Base-by-base conservation (phyloP, 352 stramenopile genomes). In the Globisporangium parvum region DNA sequence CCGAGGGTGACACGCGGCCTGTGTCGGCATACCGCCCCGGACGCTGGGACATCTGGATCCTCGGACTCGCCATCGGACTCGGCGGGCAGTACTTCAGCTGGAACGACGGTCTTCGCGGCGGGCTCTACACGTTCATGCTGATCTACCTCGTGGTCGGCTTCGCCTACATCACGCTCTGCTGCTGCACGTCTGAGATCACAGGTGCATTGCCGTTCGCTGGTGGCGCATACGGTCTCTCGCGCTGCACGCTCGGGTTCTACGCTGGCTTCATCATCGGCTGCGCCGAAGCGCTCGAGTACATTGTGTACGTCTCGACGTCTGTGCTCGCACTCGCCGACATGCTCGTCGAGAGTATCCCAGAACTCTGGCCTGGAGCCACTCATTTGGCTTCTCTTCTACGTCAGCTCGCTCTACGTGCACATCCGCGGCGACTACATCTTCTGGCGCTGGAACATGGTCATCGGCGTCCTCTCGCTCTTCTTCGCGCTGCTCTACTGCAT, bases 1-100 rank as follows among this genome's bases (percentile, higher is more conserved):
- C 98, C 55, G 98, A 98, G 75, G 89, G 95, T 58, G 97, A 98
- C 70, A 97, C 98, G 70, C 92, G 73, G 55, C 86, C 91, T 20
- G 97, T 93, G 44, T 90, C 88, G 0, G 98, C 97, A 66, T 97
- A 97, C 71, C 93, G 93, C 62, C 83, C 95, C 21, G 93, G 93
- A 47, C 92, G 95, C 39, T 96, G 85, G 57, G 69, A 77, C 47
- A 64, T 77, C 59, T 77, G 63, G 65, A 60, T 69, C 8, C 53
- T 74, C 24, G 69, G 69, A 0, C 60, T 77, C 41, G 51, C 52
- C 17, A 74, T 74, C 48, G 69, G 59, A 6, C 60, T 77, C 11
- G 66, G 66, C 31, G 66, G 69, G 0, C 69, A 76, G 55, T 71
- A 69, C 60, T 71, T 74, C 33, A 63, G 55, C 52, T 76, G 69